Conservation (phyloP, 2,329 filamentous ascomycete species). For the Botrytis hyacinthi region DNA sequence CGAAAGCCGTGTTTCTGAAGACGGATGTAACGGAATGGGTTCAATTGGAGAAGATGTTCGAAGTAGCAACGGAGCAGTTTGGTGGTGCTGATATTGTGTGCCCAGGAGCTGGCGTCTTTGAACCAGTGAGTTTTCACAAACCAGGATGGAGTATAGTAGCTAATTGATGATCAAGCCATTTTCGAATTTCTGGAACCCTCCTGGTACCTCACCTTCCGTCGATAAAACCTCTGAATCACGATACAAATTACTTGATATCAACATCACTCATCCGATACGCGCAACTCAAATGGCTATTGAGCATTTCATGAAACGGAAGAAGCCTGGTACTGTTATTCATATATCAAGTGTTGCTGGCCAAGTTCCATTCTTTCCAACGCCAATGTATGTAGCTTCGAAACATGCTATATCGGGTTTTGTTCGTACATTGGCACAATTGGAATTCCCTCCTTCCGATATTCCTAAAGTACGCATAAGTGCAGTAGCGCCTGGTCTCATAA, state of each 20-base stretch:
- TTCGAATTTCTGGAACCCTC: conserved; percentile 51
- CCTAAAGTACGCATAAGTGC: conserved; percentile 44
- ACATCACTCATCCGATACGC: conserved; percentile 52
- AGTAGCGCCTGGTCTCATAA: conserved; percentile 44
- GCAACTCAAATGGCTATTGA: conserved; percentile 50
- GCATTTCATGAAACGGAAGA: conserved; percentile 44
- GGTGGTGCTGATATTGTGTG: conserved; percentile 41
- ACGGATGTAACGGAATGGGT: conserved; percentile 47
- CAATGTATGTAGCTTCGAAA: conserved; percentile 50
- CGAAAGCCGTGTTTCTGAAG: conserved; percentile 43
- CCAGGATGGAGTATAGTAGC: background rate
- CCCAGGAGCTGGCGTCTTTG: conserved; percentile 48
- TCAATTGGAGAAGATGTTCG: conserved; percentile 40
- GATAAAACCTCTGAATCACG: conserved; percentile 43
- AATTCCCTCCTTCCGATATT: conserved; percentile 35
- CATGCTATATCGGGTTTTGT: conserved; percentile 49
- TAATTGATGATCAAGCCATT: conserved; percentile 40
- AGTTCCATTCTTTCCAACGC: conserved; percentile 40
- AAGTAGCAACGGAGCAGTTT: conserved; percentile 39
- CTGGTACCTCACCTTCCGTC: conserved; percentile 43
- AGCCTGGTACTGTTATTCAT: conserved; percentile 42
- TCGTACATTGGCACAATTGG: conserved; percentile 42
- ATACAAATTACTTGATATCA: conserved; percentile 50
- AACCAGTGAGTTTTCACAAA: conserved; percentile 40
- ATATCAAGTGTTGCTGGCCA: conserved; percentile 50